A percentile compares a stretch with the other conserved stretches of the same genome.
phyloP scores from a whole-genome alignment of 306 rosid genomes.

The Arachis stenosperma region DNA sequence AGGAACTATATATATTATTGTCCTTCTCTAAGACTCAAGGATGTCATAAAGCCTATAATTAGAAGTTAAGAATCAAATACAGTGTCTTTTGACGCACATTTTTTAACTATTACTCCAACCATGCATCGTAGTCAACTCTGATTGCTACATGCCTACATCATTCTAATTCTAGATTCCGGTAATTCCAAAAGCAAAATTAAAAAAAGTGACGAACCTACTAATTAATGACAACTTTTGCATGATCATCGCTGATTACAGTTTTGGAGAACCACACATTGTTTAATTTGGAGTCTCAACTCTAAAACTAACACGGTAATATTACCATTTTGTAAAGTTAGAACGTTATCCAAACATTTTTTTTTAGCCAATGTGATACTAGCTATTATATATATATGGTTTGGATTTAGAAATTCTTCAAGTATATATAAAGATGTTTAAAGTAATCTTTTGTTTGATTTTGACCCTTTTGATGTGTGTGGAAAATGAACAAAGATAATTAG shows the following conservation, averaged over 20 bases:
- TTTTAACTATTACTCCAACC: not conserved
- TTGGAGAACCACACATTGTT: not conserved
- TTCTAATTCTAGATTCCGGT: not conserved
- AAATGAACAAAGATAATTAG: not conserved
- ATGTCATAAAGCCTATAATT: not conserved
- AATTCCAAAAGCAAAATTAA: not conserved
- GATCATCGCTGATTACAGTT: not conserved
- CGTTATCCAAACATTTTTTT: no score
- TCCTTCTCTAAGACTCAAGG: not conserved
- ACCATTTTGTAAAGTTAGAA: no score
- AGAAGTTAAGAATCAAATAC: not conserved
- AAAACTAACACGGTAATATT: no score
- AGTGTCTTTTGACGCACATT: not conserved
- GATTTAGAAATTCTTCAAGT: not conserved
- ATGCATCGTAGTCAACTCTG: not conserved
- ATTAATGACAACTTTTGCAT: not conserved
- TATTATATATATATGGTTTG: not conserved
- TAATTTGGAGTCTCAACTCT: not conserved
- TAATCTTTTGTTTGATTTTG: not conserved
- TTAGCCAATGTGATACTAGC: no score
- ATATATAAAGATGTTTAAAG: not conserved
- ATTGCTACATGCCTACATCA: not conserved
- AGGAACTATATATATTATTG: not conserved
- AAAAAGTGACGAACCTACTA: not conserved
- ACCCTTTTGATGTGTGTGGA: not conserved